A percentile compares a stretch with the other conserved stretches of the same genome.
Conservation (phyloP, 495 filamentous ascomycete species). For the Lophiostoma macrostomum region DNA sequence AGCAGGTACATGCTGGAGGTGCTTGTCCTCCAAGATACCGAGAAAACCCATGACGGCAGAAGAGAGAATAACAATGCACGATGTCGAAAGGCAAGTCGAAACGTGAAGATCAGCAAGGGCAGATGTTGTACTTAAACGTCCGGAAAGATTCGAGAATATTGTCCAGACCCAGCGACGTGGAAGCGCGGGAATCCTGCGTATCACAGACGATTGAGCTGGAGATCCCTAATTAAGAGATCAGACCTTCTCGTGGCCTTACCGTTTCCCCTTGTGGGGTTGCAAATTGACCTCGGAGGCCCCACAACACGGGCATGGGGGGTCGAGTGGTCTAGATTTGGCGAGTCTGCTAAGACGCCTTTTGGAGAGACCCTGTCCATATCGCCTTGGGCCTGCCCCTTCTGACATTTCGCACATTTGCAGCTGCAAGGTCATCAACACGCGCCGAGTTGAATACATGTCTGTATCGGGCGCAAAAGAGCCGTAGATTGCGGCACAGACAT, state of each 20-base stretch:
- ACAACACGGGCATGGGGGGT: background rate
- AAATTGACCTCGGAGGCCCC: slow-evolving; percentile 9
- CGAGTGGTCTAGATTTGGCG: background rate
- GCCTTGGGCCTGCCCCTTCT: background rate
- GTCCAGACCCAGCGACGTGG: background rate
- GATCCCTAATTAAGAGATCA: no score
- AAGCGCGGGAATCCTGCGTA: slow-evolving; percentile 5
- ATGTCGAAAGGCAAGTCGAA: background rate
- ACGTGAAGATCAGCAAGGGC: background rate
- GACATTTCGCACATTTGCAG: background rate
- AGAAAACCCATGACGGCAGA: slow-evolving; percentile 28
- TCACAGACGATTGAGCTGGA: slow-evolving; percentile 6
- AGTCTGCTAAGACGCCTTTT: background rate
- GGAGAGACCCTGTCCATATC: slow-evolving; percentile 6
- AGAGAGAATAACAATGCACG: background rate
- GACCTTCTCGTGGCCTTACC: slow-evolving; percentile 16
- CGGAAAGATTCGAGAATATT: no score
- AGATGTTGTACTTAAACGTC: background rate
- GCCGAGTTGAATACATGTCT: background rate
- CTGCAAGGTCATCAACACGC: background rate
- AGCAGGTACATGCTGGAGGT: slow-evolving; percentile 26
- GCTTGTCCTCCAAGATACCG: slow-evolving; percentile 23
- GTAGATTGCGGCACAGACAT: no score
- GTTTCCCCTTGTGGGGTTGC: slow-evolving; percentile 17
- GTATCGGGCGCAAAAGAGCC: slow-evolving; percentile 1